Conservation (phyloP, 768 basidiomycete genomes). For the Rhodocollybia butyracea region DNA sequence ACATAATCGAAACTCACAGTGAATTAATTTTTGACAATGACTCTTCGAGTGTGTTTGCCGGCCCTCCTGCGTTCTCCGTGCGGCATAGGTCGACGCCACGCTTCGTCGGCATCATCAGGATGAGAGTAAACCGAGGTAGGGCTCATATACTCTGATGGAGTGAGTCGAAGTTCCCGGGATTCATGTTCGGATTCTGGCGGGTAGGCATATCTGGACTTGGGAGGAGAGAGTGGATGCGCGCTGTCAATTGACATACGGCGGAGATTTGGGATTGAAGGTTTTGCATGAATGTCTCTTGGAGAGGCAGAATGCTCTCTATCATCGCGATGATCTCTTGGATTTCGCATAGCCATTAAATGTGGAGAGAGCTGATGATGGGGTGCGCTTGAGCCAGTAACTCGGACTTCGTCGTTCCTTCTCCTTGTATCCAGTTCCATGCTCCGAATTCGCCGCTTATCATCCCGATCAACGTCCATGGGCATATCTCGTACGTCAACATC, state of each 20-base stretch:
- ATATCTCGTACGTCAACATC: conserved; percentile 53
- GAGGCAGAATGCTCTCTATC: background rate
- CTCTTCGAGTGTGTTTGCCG: conserved; percentile 75
- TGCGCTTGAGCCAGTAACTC: conserved; percentile 15
- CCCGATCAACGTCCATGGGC: background rate
- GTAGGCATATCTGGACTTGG: background rate
- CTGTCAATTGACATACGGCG: conserved; percentile 2
- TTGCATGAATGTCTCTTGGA: background rate
- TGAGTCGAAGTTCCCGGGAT: background rate
- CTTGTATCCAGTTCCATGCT: conserved; percentile 23
- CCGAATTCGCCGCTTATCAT: conserved; percentile 12
- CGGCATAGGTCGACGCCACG: conserved; percentile 72
- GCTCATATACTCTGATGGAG: conserved; percentile 1
- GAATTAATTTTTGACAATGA: conserved; percentile 52
- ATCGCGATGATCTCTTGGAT: background rate
- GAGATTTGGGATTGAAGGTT: background rate
- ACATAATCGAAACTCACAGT: background rate
- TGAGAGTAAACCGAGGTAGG: background rate
- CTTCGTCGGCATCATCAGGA: conserved; percentile 57
- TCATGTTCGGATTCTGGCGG: background rate
- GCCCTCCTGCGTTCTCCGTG: conserved; percentile 72
- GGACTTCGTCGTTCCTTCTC: conserved; percentile 16
- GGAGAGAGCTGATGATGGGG: background rate
- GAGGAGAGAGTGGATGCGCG: background rate
- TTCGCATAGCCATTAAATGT: background rate